Evolutionary conservation across 345 rosid genomes (phyloP).

Genomic region (Syzygium aqueum): DNA sequence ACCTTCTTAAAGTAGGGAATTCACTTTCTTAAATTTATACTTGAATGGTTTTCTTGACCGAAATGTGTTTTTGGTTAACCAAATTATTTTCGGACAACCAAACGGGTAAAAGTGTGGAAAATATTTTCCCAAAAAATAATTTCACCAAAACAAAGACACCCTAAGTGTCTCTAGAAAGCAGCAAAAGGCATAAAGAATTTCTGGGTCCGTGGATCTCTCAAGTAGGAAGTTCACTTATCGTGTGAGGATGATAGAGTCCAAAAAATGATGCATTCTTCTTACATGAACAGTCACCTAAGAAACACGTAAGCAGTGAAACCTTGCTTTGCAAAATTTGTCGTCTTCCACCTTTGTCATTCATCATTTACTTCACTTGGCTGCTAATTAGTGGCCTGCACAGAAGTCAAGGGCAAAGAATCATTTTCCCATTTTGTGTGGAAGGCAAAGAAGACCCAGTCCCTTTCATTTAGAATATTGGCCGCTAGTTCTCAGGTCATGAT

Average conservation of each 20-base stretch:
- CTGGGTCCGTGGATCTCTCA: neutral
- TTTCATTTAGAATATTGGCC: neutral
- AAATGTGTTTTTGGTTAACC: too few relatives aligned
- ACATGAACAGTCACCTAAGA: neutral
- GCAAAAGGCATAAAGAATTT: neutral
- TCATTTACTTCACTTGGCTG: neutral
- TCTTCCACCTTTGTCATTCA: neutral
- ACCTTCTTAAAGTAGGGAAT: too few relatives aligned
- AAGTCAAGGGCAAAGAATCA: slow-evolving; percentile 34
- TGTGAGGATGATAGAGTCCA: slow-evolving; percentile 6
- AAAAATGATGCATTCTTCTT: slow-evolving; percentile 16
- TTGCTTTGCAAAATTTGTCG: slow-evolving; percentile 23
- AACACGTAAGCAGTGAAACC: neutral
- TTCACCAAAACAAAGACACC: too few relatives aligned
- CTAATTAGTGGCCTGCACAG: slow-evolving; percentile 22
- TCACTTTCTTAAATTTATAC: too few relatives aligned
- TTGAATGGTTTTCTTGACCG: too few relatives aligned
- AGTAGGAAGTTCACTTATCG: slow-evolving; percentile 15
- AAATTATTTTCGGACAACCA: too few relatives aligned
- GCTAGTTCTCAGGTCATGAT: neutral
- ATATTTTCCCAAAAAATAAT: too few relatives aligned
- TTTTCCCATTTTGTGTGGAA: slow-evolving; percentile 23
- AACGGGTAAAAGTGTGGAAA: too few relatives aligned
- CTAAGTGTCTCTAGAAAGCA: neutral
- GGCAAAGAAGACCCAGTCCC: slow-evolving; percentile 5